Base-by-base conservation (phyloP, 2,329 filamentous ascomycete genomes). In the Penicillium carneum region DNA sequence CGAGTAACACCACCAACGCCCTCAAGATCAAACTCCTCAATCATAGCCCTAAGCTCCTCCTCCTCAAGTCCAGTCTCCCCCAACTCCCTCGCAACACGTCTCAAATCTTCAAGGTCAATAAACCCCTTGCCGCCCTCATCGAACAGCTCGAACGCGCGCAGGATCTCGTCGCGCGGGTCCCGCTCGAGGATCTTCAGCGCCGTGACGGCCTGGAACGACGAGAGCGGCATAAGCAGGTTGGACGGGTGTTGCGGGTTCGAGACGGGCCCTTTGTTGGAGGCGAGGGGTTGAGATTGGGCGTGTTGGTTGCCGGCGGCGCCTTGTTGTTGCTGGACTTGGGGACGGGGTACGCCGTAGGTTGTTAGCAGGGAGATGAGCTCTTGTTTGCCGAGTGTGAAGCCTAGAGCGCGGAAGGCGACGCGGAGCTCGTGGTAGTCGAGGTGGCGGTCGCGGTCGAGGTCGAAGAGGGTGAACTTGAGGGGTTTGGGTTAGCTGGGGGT, bases 391-490 rank as follows among this genome's bases (percentile, higher is more conserved):
- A 97, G 84, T 72, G 96, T 92, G 82, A 98, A 98, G 66, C 95
- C 95, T 1, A 99, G 88, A 3, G 95, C 95, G 76, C 96, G 95
- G 72, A 98, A 89, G 63, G 94, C 93, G 80, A 98, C 95, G 79
- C 95, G 94, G 76, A 98, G 91, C 81, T 99, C 95, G 81, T 98
- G 95, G 83, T 97, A 98, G 82, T 98, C 94, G 74, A 99, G 92
- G 78, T 91, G 88, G 48, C 89, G 87, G 81, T 98, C 93, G 77
- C 96, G 94, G 84, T 98, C 94, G 73, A 97, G 90, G 77, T 98
- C 95, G 84, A 99, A 98, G 67, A 98, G 88, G 64, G 89, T 89
- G 79, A 98, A 98, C 90, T 96, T 43, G 20, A 2, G 9, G 2
- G n/a, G 33, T 16, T 16, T 4, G 43, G n/a, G 18, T 59, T 51